Evolutionary conservation across 2,329 filamentous ascomycete genomes (phyloP).

Genomic region (Phialophora expanda): DNA sequence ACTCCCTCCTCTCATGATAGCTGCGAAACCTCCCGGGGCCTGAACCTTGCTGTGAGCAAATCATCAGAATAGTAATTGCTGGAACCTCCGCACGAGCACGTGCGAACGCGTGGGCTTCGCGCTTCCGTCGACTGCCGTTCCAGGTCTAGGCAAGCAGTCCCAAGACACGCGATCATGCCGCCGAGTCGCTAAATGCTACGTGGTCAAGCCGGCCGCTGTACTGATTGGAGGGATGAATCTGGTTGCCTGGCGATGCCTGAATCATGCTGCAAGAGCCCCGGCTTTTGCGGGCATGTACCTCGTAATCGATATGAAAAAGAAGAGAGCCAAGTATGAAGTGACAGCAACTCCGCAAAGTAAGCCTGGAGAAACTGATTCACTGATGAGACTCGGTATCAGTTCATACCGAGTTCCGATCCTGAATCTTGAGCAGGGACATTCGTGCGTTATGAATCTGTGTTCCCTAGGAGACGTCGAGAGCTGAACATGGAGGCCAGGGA

Average conservation of each 20-base stretch:
- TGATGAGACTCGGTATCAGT: neutral
- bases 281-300: neutral
- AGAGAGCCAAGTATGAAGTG: neutral
- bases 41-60: neutral
- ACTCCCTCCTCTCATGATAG: no score
- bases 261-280: neutral
- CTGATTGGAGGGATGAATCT: neutral
- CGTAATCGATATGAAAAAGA: neutral
- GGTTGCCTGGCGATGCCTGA: conserved; percentile 18
- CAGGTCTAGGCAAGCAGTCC: neutral
- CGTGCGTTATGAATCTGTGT: neutral
- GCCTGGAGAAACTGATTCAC: no score
- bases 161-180: conserved; percentile 3
- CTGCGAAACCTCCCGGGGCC: neutral
- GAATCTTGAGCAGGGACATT: neutral
- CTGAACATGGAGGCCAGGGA: neutral
- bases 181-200: neutral
- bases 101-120: conserved; percentile 2
- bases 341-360: neutral
- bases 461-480: neutral
- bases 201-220: neutral
- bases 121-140: neutral
- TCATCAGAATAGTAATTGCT: neutral
- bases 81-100: neutral
- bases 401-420: no score